Percentiles rank a stretch among this genome's conserved stretches.
Conservation (phyloP, 768 basidiomycete species). For the Pulveroboletus sp. region DNA sequence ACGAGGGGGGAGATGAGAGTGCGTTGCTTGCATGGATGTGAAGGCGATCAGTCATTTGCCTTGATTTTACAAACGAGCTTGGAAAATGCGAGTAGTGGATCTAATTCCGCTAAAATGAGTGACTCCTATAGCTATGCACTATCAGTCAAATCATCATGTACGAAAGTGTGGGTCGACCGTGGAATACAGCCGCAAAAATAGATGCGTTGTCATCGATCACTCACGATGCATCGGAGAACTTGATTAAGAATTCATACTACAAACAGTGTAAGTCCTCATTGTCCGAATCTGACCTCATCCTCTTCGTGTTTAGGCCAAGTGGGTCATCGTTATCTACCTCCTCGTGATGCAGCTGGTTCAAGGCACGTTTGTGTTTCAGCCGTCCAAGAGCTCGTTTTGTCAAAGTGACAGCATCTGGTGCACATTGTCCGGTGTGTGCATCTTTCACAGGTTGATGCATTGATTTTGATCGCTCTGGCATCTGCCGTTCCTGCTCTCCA, state of each 20-base stretch:
- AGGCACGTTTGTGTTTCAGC: slow-evolving; percentile 47
- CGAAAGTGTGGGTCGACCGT: no score
- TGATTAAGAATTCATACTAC: neutral
- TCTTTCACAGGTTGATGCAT: slow-evolving; percentile 8
- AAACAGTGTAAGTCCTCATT: neutral
- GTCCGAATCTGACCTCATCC: slow-evolving; percentile 11
- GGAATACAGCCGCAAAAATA: no score
- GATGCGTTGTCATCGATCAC: neutral
- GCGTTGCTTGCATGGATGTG: no score
- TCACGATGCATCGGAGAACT: neutral
- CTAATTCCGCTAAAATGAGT: neutral
- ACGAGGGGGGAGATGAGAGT: no score
- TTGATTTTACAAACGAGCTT: no score
- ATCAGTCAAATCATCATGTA: no score
- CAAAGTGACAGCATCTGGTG: slow-evolving; percentile 17
- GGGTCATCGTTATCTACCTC: slow-evolving; percentile 1
- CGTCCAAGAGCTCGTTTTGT: slow-evolving; percentile 46
- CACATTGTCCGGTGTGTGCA: slow-evolving; percentile 4
- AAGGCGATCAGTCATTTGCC: no score
- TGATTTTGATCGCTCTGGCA: slow-evolving; percentile 24
- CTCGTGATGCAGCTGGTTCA: slow-evolving; percentile 27
- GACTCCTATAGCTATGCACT: neutral
- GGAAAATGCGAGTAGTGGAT: neutral
- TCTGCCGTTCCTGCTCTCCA: slow-evolving; percentile 40
- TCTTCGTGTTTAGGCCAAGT: slow-evolving; percentile 14